A percentile compares a stretch with the other conserved stretches of the same genome.
Conservation (phyloP, 495 filamentous ascomycete genomes). For the Neurospora tetrasperma region DNA sequence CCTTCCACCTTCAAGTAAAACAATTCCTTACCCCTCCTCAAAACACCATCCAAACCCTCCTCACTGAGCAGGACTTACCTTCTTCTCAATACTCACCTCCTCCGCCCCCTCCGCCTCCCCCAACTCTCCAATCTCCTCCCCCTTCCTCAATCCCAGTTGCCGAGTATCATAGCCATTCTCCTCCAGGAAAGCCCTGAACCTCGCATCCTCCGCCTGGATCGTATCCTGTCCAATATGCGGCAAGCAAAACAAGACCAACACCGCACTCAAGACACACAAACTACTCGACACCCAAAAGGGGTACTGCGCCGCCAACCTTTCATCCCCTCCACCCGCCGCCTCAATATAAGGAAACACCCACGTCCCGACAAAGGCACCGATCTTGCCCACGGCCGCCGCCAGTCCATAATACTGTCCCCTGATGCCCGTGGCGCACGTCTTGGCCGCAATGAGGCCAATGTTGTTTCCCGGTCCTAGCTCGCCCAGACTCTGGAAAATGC, state of each 20-base stretch:
- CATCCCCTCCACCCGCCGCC: constrained; percentile 45
- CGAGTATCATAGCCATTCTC: constrained; percentile 59
- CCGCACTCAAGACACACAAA: constrained; percentile 53
- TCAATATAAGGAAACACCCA: constrained; percentile 69
- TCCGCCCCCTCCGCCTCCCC: neutral
- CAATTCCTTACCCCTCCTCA: neutral
- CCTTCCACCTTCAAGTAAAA: neutral
- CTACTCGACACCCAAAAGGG: constrained; percentile 66
- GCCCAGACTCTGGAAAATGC: constrained; percentile 74
- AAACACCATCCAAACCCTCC: neutral
- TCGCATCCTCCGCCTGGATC: constrained; percentile 56
- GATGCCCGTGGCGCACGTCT: constrained; percentile 77
- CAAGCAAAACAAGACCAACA: constrained; percentile 46
- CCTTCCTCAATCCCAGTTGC: constrained; percentile 48
- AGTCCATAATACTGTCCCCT: constrained; percentile 88
- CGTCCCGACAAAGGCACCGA: constrained; percentile 85
- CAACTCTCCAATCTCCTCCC: constrained; percentile 11
- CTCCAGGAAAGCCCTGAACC: constrained; percentile 59
- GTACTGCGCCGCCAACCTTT: constrained; percentile 56
- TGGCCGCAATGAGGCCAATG: constrained; percentile 78
- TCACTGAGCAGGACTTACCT: neutral
- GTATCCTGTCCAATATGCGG: constrained; percentile 67
- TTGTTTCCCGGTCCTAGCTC: constrained; percentile 87
- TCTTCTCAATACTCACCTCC: neutral
- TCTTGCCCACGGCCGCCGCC: constrained; percentile 74